A percentile compares a stretch with the other conserved stretches of the same genome.
Conservation (phyloP, 257 asterid genomes). For the Solanum chilense region DNA sequence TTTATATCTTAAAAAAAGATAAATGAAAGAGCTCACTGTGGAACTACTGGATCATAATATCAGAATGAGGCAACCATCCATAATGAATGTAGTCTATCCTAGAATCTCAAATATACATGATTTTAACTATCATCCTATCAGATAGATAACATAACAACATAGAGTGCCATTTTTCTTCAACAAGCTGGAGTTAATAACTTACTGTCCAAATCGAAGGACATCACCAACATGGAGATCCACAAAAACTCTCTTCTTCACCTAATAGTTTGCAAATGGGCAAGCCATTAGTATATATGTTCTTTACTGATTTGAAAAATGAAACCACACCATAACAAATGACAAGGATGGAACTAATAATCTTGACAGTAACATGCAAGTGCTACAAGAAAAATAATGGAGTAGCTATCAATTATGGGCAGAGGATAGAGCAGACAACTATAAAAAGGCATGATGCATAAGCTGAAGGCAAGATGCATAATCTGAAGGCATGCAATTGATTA, state of each 20-base stretch:
- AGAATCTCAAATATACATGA: neutral
- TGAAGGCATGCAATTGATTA: neutral
- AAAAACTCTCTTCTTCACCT: slow-evolving; percentile 72
- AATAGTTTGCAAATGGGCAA: slow-evolving; percentile 6
- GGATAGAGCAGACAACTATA: neutral
- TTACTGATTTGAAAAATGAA: neutral
- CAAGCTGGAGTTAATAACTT: slow-evolving; percentile 19
- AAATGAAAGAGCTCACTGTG: neutral
- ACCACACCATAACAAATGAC: neutral
- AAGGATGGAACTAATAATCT: neutral
- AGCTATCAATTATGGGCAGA: neutral
- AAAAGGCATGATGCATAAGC: neutral
- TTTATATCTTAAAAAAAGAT: neutral
- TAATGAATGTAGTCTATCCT: neutral
- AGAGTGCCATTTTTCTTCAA: neutral
- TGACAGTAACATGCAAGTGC: neutral
- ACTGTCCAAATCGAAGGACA: slow-evolving; percentile 94
- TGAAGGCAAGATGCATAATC: neutral
- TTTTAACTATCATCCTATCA: neutral
- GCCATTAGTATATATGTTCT: neutral
- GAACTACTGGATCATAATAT: neutral
- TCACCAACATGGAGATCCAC: slow-evolving; percentile 92
- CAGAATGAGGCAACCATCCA: neutral
- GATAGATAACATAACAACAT: neutral
- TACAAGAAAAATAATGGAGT: neutral